Percentiles rank a stretch among this genome's conserved stretches.
Conservation (phyloP, 148 eudicot genomes). For the Chenopodium album region DNA sequence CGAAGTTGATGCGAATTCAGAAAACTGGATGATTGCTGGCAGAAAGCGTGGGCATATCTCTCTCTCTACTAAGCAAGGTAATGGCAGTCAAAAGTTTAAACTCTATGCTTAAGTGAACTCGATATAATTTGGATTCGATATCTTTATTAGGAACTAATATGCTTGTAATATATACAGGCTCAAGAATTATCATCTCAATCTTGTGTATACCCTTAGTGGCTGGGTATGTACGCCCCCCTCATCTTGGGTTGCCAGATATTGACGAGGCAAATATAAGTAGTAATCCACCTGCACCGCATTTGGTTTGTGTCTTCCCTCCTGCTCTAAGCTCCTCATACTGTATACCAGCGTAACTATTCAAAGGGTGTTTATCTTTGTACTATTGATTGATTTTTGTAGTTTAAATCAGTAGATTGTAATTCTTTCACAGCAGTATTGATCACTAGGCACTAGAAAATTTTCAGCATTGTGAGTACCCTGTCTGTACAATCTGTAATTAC, state of each 20-base stretch:
- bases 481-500: conserved; percentile 27
- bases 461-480: neutral
- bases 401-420: conserved; percentile 4
- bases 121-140: neutral
- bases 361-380: neutral
- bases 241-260: conserved; percentile 66
- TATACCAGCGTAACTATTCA: conserved; percentile 53
- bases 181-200: conserved; percentile 73
- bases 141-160: neutral
- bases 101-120: neutral
- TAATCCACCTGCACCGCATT: conserved; percentile 96
- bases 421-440: conserved; percentile 2
- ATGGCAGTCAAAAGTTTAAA: neutral
- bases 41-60: conserved; percentile 85
- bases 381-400: conserved; percentile 19
- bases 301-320: conserved; percentile 90
- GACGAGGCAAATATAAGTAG: conserved; percentile 68
- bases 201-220: conserved; percentile 83
- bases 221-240: conserved; percentile 94
- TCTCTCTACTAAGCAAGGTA: conserved; percentile 83
- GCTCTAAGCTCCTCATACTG: conserved; percentile 89
- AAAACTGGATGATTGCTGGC: conserved; percentile 99
- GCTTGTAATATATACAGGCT: conserved; percentile 49
- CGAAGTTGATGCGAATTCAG: conserved; percentile 85
- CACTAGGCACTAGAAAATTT: conserved; percentile 6